These are phyloP conservation scores for Gossypium gossypioides DNA, from an alignment of 441 rosid species.

Conservation along the genomic window DNA sequence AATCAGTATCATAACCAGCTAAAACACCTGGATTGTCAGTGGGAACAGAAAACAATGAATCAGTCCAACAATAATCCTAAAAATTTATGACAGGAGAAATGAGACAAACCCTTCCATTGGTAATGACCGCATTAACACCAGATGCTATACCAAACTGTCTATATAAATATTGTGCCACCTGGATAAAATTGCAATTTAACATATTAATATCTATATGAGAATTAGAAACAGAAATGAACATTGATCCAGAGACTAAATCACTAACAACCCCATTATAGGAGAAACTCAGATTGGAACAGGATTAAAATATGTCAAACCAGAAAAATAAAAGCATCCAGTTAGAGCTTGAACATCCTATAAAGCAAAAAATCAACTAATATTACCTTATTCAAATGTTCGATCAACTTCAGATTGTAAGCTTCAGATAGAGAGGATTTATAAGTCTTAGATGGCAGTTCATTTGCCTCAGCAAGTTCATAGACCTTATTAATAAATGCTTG, in stretches of 20 bases:
- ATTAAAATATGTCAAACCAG: not conserved
- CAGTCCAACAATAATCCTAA: not conserved
- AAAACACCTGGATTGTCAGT: not conserved
- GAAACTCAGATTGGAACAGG: not conserved
- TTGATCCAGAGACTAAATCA: not conserved
- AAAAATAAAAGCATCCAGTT: not conserved
- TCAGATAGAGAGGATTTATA: conserved; percentile 47
- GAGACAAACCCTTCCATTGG: conserved; percentile 85
- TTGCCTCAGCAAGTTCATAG: conserved; percentile 65
- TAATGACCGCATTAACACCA: conserved; percentile 66
- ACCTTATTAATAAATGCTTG: conserved; percentile 53
- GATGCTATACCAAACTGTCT: conserved; percentile 59
- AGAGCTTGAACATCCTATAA: conserved; percentile 1
- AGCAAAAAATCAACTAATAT: not conserved
- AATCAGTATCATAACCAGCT: not conserved
- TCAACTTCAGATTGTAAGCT: conserved; percentile 37
- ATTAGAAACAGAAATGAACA: conserved; percentile 14
- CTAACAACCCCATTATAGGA: not conserved
- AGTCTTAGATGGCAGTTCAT: conserved; percentile 55
- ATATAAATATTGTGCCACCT: conserved; percentile 65
- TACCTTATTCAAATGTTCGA: conserved; percentile 55
- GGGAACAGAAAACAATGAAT: not conserved
- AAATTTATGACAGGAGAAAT: not conserved
- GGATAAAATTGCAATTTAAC: conserved; percentile 22
- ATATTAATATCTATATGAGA: conserved; percentile 14